Conservation (phyloP, 768 basidiomycete species). For the Mrakia blollopis region DNA sequence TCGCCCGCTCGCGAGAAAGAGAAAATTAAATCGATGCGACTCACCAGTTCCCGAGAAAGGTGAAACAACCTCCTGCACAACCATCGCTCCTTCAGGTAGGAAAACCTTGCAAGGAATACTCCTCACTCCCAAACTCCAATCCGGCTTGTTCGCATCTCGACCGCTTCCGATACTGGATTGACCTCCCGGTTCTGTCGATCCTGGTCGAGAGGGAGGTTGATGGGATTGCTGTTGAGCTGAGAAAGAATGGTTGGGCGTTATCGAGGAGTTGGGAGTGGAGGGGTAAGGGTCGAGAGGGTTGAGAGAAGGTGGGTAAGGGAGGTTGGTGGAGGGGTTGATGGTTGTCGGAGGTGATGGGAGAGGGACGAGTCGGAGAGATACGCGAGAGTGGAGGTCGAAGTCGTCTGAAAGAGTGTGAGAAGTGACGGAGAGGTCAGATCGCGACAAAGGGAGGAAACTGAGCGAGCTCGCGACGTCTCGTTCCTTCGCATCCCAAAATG, state of each 20-base stretch:
- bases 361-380: slow-evolving; percentile 88
- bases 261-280: background rate
- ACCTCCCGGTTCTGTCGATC: slow-evolving; percentile 23
- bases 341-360: slow-evolving; percentile 47
- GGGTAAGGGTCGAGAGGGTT: slow-evolving; percentile 41
- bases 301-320: background rate
- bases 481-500: background rate
- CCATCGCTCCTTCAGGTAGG: slow-evolving; percentile 75
- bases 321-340: background rate
- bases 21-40: slow-evolving; percentile 37
- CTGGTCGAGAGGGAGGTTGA: slow-evolving; percentile 45
- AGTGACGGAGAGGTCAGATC: background rate
- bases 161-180: slow-evolving; percentile 15
- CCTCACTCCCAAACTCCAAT: slow-evolving; percentile 79
- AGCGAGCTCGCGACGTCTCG: background rate
- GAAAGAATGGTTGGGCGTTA: background rate
- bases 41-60: slow-evolving; percentile 72
- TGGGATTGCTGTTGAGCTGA: background rate
- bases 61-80: slow-evolving; percentile 81
- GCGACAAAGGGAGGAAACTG: background rate
- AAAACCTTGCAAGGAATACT: slow-evolving; percentile 86
- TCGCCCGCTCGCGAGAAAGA: background rate
- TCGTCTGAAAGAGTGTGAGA: slow-evolving; percentile 59
- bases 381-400: slow-evolving; percentile 90
- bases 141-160: slow-evolving; percentile 50